phyloP scores from a whole-genome alignment of 2,329 filamentous ascomycete species.

The Onygena corvina region DNA sequence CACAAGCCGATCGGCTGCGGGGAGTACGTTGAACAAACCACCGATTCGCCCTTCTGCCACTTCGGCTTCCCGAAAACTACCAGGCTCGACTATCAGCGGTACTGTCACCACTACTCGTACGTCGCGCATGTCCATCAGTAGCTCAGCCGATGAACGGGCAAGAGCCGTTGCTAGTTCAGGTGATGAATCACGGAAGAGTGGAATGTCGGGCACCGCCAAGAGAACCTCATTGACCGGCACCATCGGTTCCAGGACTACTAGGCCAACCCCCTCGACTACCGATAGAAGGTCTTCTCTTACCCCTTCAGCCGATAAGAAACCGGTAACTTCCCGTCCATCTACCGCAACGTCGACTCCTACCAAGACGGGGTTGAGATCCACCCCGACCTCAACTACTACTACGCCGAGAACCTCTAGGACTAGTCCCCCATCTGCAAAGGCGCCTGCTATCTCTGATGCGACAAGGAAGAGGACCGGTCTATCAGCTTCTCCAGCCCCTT shows the following conservation, averaged over 20 bases:
- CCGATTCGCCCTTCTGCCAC: slow-evolving; percentile 31
- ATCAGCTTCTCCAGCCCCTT: slow-evolving; percentile 12
- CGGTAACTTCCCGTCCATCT: slow-evolving; percentile 20
- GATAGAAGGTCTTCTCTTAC: slow-evolving; percentile 31
- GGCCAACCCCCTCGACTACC: slow-evolving; percentile 23
- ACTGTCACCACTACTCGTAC: slow-evolving; percentile 30
- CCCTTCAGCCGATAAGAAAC: slow-evolving; percentile 25
- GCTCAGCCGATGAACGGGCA: slow-evolving; percentile 34
- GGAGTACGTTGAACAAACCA: slow-evolving; percentile 34
- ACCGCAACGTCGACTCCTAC: slow-evolving; percentile 25
- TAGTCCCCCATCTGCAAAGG: slow-evolving; percentile 10
- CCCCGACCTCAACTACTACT: slow-evolving; percentile 18
- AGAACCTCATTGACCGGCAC: slow-evolving; percentile 35
- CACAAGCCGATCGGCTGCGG: slow-evolving; percentile 22
- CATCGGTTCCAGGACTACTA: slow-evolving; percentile 27
- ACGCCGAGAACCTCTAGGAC: slow-evolving; percentile 11
- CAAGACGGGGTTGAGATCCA: slow-evolving; percentile 21
- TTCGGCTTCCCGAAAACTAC: slow-evolving; percentile 22
- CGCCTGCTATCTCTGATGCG: slow-evolving; percentile 9
- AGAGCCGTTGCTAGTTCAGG: slow-evolving; percentile 34
- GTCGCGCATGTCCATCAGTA: slow-evolving; percentile 33
- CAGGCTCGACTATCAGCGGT: slow-evolving; percentile 22
- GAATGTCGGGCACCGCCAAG: slow-evolving; percentile 34
- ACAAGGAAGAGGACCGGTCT: slow-evolving; percentile 7
- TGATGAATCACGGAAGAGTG: slow-evolving; percentile 31